A percentile compares a stretch with the other conserved stretches of the same genome.
phyloP scores from a whole-genome alignment of 1,139 yeast species.

The Diutina sp. region DNA sequence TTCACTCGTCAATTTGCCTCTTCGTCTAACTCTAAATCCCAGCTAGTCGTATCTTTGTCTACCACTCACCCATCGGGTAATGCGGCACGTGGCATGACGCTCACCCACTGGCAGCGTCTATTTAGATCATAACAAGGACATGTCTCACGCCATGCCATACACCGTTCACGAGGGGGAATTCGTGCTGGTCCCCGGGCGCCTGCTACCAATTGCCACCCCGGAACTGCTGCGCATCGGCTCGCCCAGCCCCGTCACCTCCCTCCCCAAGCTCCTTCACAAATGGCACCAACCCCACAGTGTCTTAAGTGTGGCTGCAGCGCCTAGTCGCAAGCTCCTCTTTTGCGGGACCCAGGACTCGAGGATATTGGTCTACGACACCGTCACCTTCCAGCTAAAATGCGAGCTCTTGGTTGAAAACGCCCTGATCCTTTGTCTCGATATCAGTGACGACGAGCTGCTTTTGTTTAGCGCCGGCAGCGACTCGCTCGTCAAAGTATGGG shows the following conservation, averaged over 20 bases:
- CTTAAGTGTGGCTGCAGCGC: conserved; percentile 63
- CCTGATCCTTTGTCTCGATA: conserved; percentile 57
- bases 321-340: conserved; percentile 44
- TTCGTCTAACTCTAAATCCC: background rate
- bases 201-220: conserved; percentile 1
- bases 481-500: conserved; percentile 80
- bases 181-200: background rate
- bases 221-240: background rate
- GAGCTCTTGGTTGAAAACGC: conserved; percentile 46
- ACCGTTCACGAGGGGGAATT: background rate
- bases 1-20: background rate
- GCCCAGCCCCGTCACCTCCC: background rate
- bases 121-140: background rate
- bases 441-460: conserved; percentile 43
- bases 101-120: background rate
- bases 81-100: background rate
- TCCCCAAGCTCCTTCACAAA: conserved; percentile 34
- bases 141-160: background rate
- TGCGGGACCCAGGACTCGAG: conserved; percentile 95
- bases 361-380: conserved; percentile 58
- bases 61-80: background rate
- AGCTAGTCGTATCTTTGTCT: no score
- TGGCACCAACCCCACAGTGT: conserved; percentile 72
- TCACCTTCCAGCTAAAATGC: conserved; percentile 40
- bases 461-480: conserved; percentile 86